Base-by-base conservation (phyloP, 129 eudicot species). In the Glebionis coronaria region DNA sequence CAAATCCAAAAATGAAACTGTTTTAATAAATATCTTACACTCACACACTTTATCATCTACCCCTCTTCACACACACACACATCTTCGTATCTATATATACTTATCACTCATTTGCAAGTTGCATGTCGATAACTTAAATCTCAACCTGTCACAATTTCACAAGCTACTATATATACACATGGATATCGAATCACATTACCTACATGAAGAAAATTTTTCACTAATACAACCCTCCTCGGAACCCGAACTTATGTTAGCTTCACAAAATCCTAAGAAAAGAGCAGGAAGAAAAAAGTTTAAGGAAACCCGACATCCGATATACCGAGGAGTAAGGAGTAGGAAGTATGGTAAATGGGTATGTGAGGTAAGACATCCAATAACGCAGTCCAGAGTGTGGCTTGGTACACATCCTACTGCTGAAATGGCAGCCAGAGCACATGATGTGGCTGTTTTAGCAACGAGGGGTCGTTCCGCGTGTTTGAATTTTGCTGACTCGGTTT, bases 401-500 rank as follows among this genome's bases (percentile, higher is more conserved):
- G 83, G 83, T 12, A 79, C 83, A 1, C 69, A 67, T 44, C 83
- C 67, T 2, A 73, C 83, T 0, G 68, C 79, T 51, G 79, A 68
- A 13, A 79, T 79, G 83, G 83, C 83, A 0, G 83, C 83, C 1
- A 50, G 83, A 16, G 83, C 83, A 13, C 83, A 79, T 19, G 83
- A 79, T 54, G 83, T 79, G 28, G 83, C 79, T 0, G 79, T 61
- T 44, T 61, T 79, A 8, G 79, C 79, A 0, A 72, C 84, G 5
- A 65, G 90, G 5, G 95, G 90, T 0, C 75, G 73, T 0, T 70
- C 66, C 10, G 95, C 88, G 1, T 84, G 95, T 54, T 71, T 87
- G 28, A 87, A 87, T 12, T 87, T 87, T 56, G 87, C 95, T 0
- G 90, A 87, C 74, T 87, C 90, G 0, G 64, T 87, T 1, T 87